Conservation (phyloP, 139 green algal genomes). For the Monoraphidium neglectum region DNA sequence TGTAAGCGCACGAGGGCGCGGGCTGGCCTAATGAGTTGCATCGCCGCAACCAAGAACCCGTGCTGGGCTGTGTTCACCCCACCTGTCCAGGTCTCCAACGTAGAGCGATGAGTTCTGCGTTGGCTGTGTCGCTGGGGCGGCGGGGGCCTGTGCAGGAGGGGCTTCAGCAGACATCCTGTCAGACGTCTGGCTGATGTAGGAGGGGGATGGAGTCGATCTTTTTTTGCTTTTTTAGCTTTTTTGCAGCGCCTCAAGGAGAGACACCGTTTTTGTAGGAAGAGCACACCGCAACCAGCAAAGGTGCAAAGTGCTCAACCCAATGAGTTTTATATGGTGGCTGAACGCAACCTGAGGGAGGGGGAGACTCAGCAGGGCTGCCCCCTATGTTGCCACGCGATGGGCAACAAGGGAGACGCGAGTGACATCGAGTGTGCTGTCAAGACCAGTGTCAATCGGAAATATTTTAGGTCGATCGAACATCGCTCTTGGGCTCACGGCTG, state of each 20-base stretch:
- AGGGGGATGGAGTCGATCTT: background rate
- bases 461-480: too few relatives aligned
- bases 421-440: background rate
- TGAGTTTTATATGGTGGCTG: slow-evolving; percentile 5
- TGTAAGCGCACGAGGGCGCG: too few relatives aligned
- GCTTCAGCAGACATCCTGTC: slow-evolving; percentile 29
- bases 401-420: background rate
- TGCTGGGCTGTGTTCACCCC: too few relatives aligned
- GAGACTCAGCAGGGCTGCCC: too few relatives aligned
- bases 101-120: slow-evolving; percentile 85
- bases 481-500: too few relatives aligned
- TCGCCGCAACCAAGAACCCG: too few relatives aligned
- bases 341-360: background rate
- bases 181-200: too few relatives aligned
- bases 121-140: slow-evolving; percentile 29
- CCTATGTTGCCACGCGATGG: background rate
- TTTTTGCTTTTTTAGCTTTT: background rate
- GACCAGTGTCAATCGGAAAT: too few relatives aligned
- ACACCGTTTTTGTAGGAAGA: too few relatives aligned
- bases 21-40: too few relatives aligned
- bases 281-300: too few relatives aligned
- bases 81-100: slow-evolving; percentile 93
- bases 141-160: background rate
- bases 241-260: background rate
- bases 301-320: too few relatives aligned